Evolutionary conservation across 805 yeast genomes (phyloP).

Genomic region (Candida golubevii): DNA sequence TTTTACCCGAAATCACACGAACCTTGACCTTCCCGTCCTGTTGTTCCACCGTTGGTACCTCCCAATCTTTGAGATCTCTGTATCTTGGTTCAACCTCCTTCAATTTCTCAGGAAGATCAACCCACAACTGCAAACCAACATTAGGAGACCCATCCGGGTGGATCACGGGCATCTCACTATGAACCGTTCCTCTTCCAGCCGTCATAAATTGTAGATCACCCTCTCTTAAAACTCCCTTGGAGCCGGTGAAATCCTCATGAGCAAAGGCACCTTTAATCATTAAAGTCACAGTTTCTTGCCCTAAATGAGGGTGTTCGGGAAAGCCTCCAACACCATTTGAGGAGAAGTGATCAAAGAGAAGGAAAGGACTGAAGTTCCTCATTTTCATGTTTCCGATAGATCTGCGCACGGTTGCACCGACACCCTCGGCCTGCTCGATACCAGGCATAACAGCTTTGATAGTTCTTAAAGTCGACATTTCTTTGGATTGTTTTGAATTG

Average conservation of each 20-base stretch:
- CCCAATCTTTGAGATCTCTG: constrained; percentile 66
- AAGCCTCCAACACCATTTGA: constrained; percentile 66
- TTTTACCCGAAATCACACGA: constrained; percentile 71
- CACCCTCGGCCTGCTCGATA: constrained; percentile 76
- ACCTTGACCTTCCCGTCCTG: constrained; percentile 58
- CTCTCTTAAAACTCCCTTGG: constrained; percentile 67
- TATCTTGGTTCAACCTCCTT: constrained; percentile 59
- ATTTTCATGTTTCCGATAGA: constrained; percentile 66
- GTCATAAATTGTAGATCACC: constrained; percentile 95
- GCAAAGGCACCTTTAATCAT: constrained; percentile 63
- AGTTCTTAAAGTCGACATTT: constrained; percentile 25
- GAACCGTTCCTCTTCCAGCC: constrained; percentile 84
- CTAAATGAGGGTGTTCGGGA: constrained; percentile 82
- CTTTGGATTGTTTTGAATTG: not conserved
- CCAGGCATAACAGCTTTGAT: constrained; percentile 41
- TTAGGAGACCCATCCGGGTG: constrained; percentile 26
- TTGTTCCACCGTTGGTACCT: constrained; percentile 66
- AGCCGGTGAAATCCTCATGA: constrained; percentile 85
- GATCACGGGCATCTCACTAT: constrained; percentile 78
- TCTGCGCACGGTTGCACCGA: constrained; percentile 81
- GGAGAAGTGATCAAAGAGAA: constrained; percentile 76
- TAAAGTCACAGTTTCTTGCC: constrained; percentile 76
- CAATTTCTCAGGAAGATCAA: constrained; percentile 17
- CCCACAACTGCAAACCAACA: constrained; percentile 77
- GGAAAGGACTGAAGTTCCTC: constrained; percentile 77